phyloP scores from a whole-genome alignment of 75 land plant species.

The Isoetes taiwanensis region DNA sequence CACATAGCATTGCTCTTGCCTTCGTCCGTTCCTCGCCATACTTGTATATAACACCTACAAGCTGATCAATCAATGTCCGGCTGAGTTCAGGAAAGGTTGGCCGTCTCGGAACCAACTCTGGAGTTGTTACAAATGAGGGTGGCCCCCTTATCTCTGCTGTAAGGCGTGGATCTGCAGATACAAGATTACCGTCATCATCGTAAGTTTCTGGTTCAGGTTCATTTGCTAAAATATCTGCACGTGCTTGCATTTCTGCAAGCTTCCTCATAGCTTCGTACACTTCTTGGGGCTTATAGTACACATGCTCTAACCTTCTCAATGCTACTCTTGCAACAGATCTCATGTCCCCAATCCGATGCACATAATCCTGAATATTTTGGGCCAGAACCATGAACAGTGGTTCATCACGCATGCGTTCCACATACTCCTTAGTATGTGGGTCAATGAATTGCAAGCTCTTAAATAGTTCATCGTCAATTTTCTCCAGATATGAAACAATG shows the following conservation, averaged over 20 bases:
- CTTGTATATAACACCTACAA: slow-evolving; percentile 65
- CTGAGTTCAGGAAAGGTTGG: slow-evolving; percentile 70
- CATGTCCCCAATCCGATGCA: slow-evolving; percentile 49
- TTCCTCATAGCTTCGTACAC: slow-evolving; percentile 92
- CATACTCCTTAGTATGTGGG: slow-evolving; percentile 83
- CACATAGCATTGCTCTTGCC: slow-evolving; percentile 94
- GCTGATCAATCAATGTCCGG: slow-evolving; percentile 54
- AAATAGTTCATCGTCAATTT: slow-evolving; percentile 71
- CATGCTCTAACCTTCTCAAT: slow-evolving; percentile 53
- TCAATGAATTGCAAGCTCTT: slow-evolving; percentile 89
- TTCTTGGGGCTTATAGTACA: slow-evolving; percentile 90
- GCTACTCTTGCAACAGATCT: slow-evolving; percentile 82
- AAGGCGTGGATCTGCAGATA: background rate
- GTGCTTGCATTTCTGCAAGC: slow-evolving; percentile 37
- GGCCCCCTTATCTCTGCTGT: slow-evolving; percentile 39
- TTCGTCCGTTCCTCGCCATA: slow-evolving; percentile 87
- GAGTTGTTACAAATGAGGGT: slow-evolving; percentile 45
- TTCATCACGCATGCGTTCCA: slow-evolving; percentile 80
- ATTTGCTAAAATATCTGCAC: slow-evolving; percentile 15
- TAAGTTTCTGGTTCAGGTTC: slow-evolving; percentile 21
- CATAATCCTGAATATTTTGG: slow-evolving; percentile 75
- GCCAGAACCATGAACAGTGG: slow-evolving; percentile 68
- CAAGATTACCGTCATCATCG: slow-evolving; percentile 25
- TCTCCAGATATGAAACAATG: slow-evolving; percentile 64
- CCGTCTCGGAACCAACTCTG: slow-evolving; percentile 62